Conservation (phyloP, 192 early-diverging fungal genomes). For the Coemansia sp. region DNA sequence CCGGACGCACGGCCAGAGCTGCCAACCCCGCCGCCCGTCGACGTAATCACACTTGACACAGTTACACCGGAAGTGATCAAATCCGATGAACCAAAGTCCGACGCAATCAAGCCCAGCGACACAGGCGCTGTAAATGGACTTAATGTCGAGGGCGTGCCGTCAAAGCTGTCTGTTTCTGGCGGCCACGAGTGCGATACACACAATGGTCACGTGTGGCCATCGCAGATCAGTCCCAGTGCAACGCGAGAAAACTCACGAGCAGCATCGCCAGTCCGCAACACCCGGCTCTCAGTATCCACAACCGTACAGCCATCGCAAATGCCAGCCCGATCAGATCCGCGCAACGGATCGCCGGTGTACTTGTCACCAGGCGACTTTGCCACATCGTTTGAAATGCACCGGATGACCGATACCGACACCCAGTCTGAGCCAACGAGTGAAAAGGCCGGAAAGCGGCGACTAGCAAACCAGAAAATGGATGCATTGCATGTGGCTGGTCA, state of each 20-base stretch:
- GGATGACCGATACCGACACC: slow-evolving; percentile 1
- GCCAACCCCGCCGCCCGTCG: neutral
- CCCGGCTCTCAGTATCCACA: neutral
- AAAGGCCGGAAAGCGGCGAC: slow-evolving; percentile 22
- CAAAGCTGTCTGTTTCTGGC: slow-evolving; percentile 43
- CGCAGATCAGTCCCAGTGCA: slow-evolving; percentile 47
- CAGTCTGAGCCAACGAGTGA: slow-evolving; percentile 5
- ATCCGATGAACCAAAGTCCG: neutral
- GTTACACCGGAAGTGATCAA: neutral
- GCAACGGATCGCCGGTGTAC: slow-evolving; percentile 50
- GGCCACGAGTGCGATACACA: slow-evolving; percentile 40
- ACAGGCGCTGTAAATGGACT: too few species aligned
- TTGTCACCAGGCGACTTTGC: slow-evolving; percentile 49
- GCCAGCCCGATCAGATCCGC: slow-evolving; percentile 41
- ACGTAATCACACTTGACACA: too few species aligned
- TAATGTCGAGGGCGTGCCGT: slow-evolving; percentile 24
- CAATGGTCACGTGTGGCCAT: slow-evolving; percentile 47
- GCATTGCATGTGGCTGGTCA: slow-evolving; percentile 45
- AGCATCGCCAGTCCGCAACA: slow-evolving; percentile 11
- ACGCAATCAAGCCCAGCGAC: too few species aligned
- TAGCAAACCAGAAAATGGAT: slow-evolving; percentile 48
- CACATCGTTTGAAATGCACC: slow-evolving; percentile 41
- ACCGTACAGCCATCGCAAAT: slow-evolving; percentile 1
- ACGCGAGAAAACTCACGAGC: slow-evolving; percentile 40
- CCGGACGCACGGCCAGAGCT: slow-evolving; percentile 15